Conservation (phyloP, 768 basidiomycete species). For the Leucocoprinus leucothites region DNA sequence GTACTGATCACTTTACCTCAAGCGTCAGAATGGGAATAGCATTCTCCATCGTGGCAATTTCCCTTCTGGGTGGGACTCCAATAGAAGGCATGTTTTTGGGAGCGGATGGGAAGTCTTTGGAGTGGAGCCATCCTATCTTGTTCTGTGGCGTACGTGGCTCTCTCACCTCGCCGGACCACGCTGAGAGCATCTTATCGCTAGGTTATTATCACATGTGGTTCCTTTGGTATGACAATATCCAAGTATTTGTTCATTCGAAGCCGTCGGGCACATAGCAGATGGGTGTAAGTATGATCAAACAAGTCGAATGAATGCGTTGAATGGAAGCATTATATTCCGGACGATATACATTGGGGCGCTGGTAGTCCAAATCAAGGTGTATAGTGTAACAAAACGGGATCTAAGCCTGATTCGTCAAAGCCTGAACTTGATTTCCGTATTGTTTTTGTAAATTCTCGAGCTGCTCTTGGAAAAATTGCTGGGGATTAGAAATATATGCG, state of each 20-base stretch:
- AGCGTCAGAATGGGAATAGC: constrained; percentile 11
- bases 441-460: constrained; percentile 33
- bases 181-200: constrained; percentile 7
- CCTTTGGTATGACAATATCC: constrained; percentile 27
- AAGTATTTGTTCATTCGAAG: constrained; percentile 23
- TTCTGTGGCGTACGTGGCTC: constrained; percentile 36
- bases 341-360: background rate
- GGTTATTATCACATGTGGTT: constrained; percentile 25
- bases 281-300: background rate
- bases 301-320: too few species aligned
- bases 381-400: background rate
- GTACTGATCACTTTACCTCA: too few species aligned
- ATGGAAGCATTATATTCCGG: background rate
- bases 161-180: too few species aligned
- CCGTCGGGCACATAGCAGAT: constrained; percentile 1
- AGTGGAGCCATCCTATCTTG: constrained; percentile 36
- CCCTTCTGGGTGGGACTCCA: constrained; percentile 45
- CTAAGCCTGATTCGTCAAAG: constrained; percentile 31
- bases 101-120: constrained; percentile 18
- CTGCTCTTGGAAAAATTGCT: constrained; percentile 48
- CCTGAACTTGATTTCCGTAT: constrained; percentile 34
- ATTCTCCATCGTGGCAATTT: constrained; percentile 42
- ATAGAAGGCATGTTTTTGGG: constrained; percentile 45
- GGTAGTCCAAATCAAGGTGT: background rate
- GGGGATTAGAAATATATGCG: constrained; percentile 54